Evolutionary conservation across 257 asterid genomes (phyloP), one percentile per base, ranked within the genome.

Genomic region (Ligustrum vulgare): DNA sequence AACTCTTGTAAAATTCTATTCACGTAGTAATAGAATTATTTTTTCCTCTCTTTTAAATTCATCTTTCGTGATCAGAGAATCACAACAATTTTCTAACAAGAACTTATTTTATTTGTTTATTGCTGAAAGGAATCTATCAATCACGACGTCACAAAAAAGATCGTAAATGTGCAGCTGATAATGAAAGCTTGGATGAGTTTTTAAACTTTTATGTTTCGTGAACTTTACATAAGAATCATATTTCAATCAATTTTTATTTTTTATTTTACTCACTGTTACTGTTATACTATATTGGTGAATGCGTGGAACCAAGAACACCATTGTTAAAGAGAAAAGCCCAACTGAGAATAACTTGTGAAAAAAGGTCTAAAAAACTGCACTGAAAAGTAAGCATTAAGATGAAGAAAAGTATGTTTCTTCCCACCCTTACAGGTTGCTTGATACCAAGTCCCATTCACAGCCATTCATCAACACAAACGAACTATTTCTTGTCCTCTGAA

Each of bases 401-500:
- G 75, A 87, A 84, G 92, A 75, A 84, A 86, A 74, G 88, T 67
- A 85, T 88, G 84, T 34, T 87, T 83, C 75, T 68, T 68, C 76
- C 79, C 78, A 49, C 71, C 74, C 74, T 80, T 77, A 80, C 77
- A 71, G 81, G 68, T 71, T 78, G 49, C 79, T 69, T 74, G 62
- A 35, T 39, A 16, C 76, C 69, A 76, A 75, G 51, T 75, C 82
- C 70, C 62, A 75, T 28, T 31, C 73, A 23, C 39, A 35, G 39
- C 39, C 83, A 75, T 73, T 60, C 65, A 67, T 67, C 77, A 77
- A 45, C 16, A 45, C 54, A 45, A 69, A 62, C 75, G 58, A 71
- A 31, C 71, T 60, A 3, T 16, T 45, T 47, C 58, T 37, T 78
- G 70, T 69, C 68, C 71, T 67, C 68, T 49, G 28, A 12, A 13